These are phyloP conservation scores for Didymella arachidicola DNA, from an alignment of 2,329 filamentous ascomycete species.

Conservation along the genomic window DNA sequence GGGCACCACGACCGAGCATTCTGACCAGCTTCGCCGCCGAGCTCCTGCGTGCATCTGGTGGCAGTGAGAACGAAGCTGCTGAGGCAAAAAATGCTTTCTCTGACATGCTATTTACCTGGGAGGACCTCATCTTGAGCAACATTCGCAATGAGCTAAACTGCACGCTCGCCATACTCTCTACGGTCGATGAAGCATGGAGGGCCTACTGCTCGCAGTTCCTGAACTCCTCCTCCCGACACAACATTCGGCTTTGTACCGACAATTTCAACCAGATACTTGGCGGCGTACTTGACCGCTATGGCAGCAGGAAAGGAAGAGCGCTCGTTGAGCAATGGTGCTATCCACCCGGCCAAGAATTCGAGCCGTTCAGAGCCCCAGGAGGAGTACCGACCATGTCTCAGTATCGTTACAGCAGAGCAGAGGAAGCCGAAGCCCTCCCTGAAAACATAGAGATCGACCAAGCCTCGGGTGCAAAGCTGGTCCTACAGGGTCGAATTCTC, in stretches of 20 bases:
- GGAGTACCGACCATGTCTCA: conserved; percentile 45
- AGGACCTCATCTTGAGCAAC: conserved; percentile 33
- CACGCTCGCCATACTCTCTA: conserved; percentile 44
- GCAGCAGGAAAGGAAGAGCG: conserved; percentile 56
- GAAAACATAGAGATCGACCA: conserved; percentile 42
- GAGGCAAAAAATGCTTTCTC: conserved; percentile 38
- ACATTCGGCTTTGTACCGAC: conserved; percentile 39
- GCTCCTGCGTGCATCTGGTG: conserved; percentile 36
- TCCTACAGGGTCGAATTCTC: conserved; percentile 40
- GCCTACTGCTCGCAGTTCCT: conserved; percentile 44
- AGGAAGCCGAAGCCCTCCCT: conserved; percentile 36
- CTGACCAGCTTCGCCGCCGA: conserved; percentile 43
- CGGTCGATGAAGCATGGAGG: conserved; percentile 37
- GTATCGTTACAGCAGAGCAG: conserved; percentile 33
- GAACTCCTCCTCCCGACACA: conserved; percentile 35
- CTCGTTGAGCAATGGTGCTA: conserved; percentile 59
- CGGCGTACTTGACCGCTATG: conserved; percentile 61
- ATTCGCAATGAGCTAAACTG: conserved; percentile 41
- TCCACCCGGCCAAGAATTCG: conserved; percentile 27
- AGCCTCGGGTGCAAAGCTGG: conserved; percentile 37
- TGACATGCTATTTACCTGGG: conserved; percentile 44
- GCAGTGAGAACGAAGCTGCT: conserved; percentile 16
- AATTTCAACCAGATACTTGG: conserved; percentile 63
- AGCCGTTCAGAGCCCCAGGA: conserved; percentile 42
- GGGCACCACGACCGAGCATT: conserved; percentile 38